These are phyloP conservation scores for Collybiopsis confluens DNA, from an alignment of 768 basidiomycete species.

Conservation along the genomic window DNA sequence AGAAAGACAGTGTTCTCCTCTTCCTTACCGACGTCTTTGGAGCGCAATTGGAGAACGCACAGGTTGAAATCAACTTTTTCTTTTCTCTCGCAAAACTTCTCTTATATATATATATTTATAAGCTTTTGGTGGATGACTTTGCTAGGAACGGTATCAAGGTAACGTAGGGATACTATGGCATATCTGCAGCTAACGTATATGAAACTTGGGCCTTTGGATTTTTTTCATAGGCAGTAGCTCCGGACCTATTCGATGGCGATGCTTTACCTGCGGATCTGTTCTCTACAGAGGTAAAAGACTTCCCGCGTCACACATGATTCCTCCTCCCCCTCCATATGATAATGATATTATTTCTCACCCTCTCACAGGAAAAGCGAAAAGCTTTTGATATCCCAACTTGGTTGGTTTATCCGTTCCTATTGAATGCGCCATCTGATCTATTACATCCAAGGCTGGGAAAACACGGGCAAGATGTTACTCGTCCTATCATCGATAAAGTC, in stretches of 20 bases:
- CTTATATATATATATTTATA: neutral
- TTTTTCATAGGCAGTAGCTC: too few species aligned
- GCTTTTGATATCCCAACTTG: slow-evolving; percentile 28
- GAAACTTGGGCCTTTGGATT: too few species aligned
- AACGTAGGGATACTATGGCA: too few species aligned
- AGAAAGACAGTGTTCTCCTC: slow-evolving; percentile 37
- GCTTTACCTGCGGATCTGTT: slow-evolving; percentile 4
- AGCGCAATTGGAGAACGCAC: slow-evolving; percentile 26
- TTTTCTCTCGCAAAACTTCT: neutral
- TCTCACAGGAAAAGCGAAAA: neutral
- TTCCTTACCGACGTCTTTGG: slow-evolving; percentile 38
- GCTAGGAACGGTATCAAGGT: slow-evolving; percentile 35
- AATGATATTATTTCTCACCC: too few species aligned
- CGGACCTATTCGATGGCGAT: too few species aligned
- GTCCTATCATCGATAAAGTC: slow-evolving; percentile 31
- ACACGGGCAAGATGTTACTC: slow-evolving; percentile 27
- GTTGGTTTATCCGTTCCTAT: too few species aligned
- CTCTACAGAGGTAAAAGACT: neutral
- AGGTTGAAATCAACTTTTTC: slow-evolving; percentile 17
- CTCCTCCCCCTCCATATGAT: too few species aligned
- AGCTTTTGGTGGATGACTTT: slow-evolving; percentile 42
- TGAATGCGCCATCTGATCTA: too few species aligned
- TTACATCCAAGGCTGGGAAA: too few species aligned
- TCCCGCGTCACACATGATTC: too few species aligned
- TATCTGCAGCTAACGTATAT: too few species aligned